These are phyloP conservation scores for Gossypium schwendimanii DNA, from an alignment of 441 rosid genomes.

Conservation along the genomic window DNA sequence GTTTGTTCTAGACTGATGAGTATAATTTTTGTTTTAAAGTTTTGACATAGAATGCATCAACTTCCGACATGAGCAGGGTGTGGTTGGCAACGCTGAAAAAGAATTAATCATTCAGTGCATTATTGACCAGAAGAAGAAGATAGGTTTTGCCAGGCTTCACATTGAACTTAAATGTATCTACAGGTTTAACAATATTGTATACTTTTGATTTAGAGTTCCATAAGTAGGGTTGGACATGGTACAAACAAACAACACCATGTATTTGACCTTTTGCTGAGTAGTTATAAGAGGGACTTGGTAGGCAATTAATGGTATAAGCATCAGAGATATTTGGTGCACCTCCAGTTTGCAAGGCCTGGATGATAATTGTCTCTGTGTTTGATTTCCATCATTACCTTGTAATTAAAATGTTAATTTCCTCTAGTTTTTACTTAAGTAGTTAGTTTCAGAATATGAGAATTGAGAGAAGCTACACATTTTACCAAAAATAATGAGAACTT, in stretches of 20 bases:
- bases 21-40: slow-evolving; percentile 47
- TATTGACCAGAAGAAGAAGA: slow-evolving; percentile 39
- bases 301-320: slow-evolving; percentile 64
- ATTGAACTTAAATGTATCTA: slow-evolving; percentile 41
- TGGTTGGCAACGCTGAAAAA: slow-evolving; percentile 68
- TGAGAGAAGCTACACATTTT: neutral
- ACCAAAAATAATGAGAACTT: slow-evolving; percentile 58
- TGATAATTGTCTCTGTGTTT: slow-evolving; percentile 53
- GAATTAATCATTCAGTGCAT: slow-evolving; percentile 51
- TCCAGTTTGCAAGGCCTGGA: slow-evolving; percentile 56
- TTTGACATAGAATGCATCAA: slow-evolving; percentile 60
- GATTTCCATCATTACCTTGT: slow-evolving; percentile 72
- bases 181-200: neutral
- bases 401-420: neutral
- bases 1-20: slow-evolving; percentile 59
- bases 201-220: neutral
- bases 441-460: neutral
- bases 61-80: slow-evolving; percentile 52
- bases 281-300: slow-evolving; percentile 68
- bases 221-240: neutral
- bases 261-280: slow-evolving; percentile 53
- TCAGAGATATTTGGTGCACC: slow-evolving; percentile 59
- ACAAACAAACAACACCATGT: neutral
- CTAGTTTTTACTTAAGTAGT: neutral
- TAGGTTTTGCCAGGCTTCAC: slow-evolving; percentile 47